phyloP scores from a whole-genome alignment of 495 filamentous ascomycete species.

The Talaromyces thailandensis region DNA sequence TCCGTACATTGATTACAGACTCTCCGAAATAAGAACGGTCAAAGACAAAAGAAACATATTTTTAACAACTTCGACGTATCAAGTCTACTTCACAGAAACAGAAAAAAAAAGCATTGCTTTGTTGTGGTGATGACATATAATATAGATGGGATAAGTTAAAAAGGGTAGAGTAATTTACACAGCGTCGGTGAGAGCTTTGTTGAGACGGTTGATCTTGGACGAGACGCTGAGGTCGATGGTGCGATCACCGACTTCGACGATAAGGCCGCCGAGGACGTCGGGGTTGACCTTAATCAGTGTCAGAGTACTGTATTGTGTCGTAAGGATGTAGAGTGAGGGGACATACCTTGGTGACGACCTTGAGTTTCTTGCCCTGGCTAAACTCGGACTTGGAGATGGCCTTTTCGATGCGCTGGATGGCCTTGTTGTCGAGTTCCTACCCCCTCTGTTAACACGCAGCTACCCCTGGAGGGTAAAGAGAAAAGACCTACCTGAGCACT shows the following conservation, averaged over 20 bases:
- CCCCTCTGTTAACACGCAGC: background rate
- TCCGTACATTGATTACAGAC: background rate
- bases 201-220: constrained; percentile 90
- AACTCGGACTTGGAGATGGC: constrained; percentile 84
- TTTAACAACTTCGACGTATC: background rate
- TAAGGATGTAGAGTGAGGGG: background rate
- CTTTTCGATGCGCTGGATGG: constrained; percentile 70
- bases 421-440: constrained; percentile 76
- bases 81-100: background rate
- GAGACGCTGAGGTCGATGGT: constrained; percentile 97
- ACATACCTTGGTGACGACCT: constrained; percentile 81
- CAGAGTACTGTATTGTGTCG: background rate
- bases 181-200: constrained; percentile 94
- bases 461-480: constrained; percentile 3
- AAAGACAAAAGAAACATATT: background rate
- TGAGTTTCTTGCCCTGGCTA: constrained; percentile 93
- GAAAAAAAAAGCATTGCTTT: background rate
- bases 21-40: background rate
- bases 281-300: constrained; percentile 63
- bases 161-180: constrained; percentile 56
- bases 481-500: constrained; percentile 65
- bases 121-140: constrained; percentile 4
- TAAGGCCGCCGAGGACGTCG: constrained; percentile 84
- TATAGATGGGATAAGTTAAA: background rate
- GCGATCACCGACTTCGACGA: constrained; percentile 95